Evolutionary conservation across 768 basidiomycete species (phyloP), one percentile per base, ranked within the genome.

Genomic region (Mycena sanguinolenta): DNA sequence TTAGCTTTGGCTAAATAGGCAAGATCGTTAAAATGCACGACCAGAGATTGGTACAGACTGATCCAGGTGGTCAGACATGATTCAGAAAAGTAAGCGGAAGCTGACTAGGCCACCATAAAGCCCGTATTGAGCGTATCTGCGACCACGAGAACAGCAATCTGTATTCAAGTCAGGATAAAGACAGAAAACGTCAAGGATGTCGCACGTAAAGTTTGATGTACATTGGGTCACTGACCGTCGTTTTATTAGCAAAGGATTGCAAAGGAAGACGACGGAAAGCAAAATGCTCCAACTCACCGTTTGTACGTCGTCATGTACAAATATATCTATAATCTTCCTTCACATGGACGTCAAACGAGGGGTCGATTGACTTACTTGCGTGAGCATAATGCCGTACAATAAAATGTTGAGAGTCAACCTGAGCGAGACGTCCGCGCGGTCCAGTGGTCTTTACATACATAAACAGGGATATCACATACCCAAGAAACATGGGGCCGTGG

Each of bases 111-210:
- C 32, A 79, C 74, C 52, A 83, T 80, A 63, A 82, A 84, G 42
- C 61, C 76, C 16, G 79, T 79, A 69, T 83, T 84, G 21, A 83
- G 63, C 8, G 83, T 83, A 72, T 85, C 84, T 62, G 81, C 80
- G 7, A 81, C 42, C 63, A 84, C 78, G 12, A 85, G 74, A 38
- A 79, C 67, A 7, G 63, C 60, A 12, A 84, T 80, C 84, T 84
- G 70, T 32, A 36, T 28, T 36, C 42, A 28, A n/a, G 46, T 61
- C 42, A 30, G 39, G 14, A 25, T 34, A 42, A 34, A 54, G 27
- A 27, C 38, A 32, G 28, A 34, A 13, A 42, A 28, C 7, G 39
- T 23, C 5, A 21, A 14, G 8, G 42, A 59, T 57, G 57, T 12
- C 74, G 34, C 36, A 75, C 75, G 28, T 69, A 72, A 50, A 67